Evolutionary conservation across 2,329 filamentous ascomycete genomes (phyloP), one percentile per base, ranked within the genome.

Genomic region (Fusarium transvaalense): DNA sequence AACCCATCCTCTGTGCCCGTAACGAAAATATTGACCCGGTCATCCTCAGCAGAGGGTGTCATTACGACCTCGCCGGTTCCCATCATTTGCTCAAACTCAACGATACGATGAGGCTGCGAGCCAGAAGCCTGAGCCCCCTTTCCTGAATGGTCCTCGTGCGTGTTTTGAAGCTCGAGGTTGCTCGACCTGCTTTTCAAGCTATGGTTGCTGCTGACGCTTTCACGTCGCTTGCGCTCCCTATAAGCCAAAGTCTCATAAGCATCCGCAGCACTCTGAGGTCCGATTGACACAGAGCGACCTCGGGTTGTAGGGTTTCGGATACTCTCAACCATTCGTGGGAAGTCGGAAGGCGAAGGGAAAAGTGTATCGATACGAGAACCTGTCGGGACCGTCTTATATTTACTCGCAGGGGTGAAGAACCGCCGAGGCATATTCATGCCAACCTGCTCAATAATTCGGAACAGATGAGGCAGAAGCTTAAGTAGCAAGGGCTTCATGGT

Each of bases 161-260:
- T 79, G 51, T 75, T 75, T 23, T 74, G 71, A 41, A 85, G 75
- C 43, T 84, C 83, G 38, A 76, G 66, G 46, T 82, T 74, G 68
- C 83, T 85, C 21, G 75, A 72, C 72, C 81, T 84, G 69, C 79
- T 81, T 68, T 78, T 79, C 34, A 85, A 56, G 63, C 81, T 82
- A n/a, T 80, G 79, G 56, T 86, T 84, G 74, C 85, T 85, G 59
- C 81, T 77, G 41, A 87, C 78, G 77, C 86, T 85, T 79, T 89
- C 86, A 32, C 85, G 78, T 31, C 86, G 79, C 58, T 83, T 81
- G 23, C 86, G 80, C 75, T 97, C 93, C 21, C 95, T 90, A 76
- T 97, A 97, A 8, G 95, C 96, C 48, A 99, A 84, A 21, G 94
- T 93, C 82, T 99, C 96, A 80, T 97, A 97, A 25, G 94, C 96